A percentile compares a stretch with the other conserved stretches of the same genome.
phyloP scores from a whole-genome alignment of 2,329 filamentous ascomycete species.

The Pseudopyricularia javanii region DNA sequence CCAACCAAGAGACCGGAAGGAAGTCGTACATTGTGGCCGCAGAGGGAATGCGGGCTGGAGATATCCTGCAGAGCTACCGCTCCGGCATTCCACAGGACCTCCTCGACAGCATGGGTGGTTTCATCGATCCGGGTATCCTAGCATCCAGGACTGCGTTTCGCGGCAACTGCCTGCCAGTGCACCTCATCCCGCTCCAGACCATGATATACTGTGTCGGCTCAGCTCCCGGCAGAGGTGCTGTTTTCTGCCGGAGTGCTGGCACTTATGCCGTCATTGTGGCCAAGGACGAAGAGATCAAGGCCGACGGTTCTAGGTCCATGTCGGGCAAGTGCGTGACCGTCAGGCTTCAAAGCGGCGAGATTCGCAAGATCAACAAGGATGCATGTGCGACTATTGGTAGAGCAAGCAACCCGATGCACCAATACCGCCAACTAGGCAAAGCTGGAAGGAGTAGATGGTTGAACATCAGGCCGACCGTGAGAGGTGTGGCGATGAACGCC shows the following conservation, averaged over 20 bases:
- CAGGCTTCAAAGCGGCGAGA: constrained; percentile 81
- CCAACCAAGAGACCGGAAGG: constrained; percentile 56
- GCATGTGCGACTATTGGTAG: constrained; percentile 92
- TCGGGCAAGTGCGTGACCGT: constrained; percentile 72
- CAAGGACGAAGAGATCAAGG: constrained; percentile 62
- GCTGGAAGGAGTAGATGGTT: constrained; percentile 88
- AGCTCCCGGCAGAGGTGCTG: constrained; percentile 58
- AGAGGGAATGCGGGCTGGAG: constrained; percentile 84
- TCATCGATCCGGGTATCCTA: constrained; percentile 87
- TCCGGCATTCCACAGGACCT: constrained; percentile 79
- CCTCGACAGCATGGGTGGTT: constrained; percentile 82
- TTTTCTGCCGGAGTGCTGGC: constrained; percentile 90
- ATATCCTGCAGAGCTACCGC: constrained; percentile 85
- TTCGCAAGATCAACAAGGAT: constrained; percentile 78
- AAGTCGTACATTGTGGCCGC: constrained; percentile 92
- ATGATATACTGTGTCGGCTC: constrained; percentile 84
- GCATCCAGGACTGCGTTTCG: constrained; percentile 88
- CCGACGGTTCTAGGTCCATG: constrained; percentile 47
- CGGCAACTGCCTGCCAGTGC: constrained; percentile 88
- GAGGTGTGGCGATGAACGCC: constrained; percentile 98
- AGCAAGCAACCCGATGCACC: constrained; percentile 84
- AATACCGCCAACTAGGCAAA: constrained; percentile 86
- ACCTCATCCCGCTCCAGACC: constrained; percentile 94
- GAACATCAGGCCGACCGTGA: constrained; percentile 86
- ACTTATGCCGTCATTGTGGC: constrained; percentile 82